These are phyloP conservation scores for Acacia concinna DNA, from an alignment of 331 rosid species.

Conservation along the genomic window DNA sequence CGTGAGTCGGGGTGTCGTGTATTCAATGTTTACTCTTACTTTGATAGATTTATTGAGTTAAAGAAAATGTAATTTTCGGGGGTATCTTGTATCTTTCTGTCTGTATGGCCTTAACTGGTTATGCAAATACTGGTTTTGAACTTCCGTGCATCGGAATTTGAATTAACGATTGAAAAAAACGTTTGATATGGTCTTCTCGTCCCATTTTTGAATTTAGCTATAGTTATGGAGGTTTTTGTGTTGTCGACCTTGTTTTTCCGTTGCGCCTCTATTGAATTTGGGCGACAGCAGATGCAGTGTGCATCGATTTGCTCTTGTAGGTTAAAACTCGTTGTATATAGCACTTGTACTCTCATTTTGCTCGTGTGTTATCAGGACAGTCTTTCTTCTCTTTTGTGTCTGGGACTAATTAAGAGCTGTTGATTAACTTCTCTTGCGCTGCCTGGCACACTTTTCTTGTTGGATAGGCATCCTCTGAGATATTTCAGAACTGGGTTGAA, in stretches of 20 bases:
- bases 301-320: not conserved
- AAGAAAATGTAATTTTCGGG: not conserved
- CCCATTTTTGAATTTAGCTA: not conserved
- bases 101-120: slow-evolving; percentile 10
- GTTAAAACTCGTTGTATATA: not conserved
- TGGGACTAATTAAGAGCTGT: not conserved
- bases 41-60: not conserved
- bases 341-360: slow-evolving; percentile 9
- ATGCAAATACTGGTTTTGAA: slow-evolving; percentile 19
- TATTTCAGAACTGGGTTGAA: not conserved
- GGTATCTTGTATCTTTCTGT: slow-evolving; percentile 11
- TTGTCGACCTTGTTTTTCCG: not conserved
- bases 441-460: slow-evolving; percentile 1
- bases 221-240: not conserved
- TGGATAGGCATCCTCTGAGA: not conserved
- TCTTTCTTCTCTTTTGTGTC: not conserved
- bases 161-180: not conserved
- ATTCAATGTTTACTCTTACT: not conserved
- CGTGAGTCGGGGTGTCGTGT: not conserved
- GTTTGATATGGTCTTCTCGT: not conserved
- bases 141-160: slow-evolving; percentile 1
- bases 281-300: not conserved
- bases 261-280: not conserved
- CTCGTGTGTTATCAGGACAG: not conserved
- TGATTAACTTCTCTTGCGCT: not conserved